A percentile compares a stretch with the other conserved stretches of the same genome.
Conservation (phyloP, 257 asterid genomes). For the Scutellaria baicalensis region DNA sequence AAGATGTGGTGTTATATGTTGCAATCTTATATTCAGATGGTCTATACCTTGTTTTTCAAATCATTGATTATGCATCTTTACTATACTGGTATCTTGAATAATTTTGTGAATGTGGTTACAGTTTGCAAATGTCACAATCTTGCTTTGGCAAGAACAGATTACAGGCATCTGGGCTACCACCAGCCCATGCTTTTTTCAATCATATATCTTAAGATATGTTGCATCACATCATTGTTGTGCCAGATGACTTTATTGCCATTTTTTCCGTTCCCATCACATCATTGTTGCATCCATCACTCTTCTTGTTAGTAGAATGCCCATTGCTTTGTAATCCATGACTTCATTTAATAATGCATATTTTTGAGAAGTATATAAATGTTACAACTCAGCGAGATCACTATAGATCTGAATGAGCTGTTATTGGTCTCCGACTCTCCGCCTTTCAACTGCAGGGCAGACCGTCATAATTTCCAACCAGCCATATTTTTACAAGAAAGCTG, state of each 20-base stretch:
- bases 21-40: neutral
- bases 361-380: neutral
- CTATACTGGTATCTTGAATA: neutral
- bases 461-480: slow-evolving; percentile 94
- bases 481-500: slow-evolving; percentile 87
- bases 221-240: neutral
- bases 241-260: neutral
- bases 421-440: neutral
- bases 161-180: neutral
- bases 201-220: neutral
- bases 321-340: neutral
- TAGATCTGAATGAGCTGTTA: slow-evolving; percentile 11
- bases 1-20: neutral
- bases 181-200: neutral
- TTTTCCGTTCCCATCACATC: too few species aligned
- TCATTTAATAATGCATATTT: neutral
- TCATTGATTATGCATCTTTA: neutral
- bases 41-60: neutral
- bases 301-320: neutral
- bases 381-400: neutral
- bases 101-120: neutral
- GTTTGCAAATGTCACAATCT: neutral
- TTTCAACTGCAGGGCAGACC: slow-evolving; percentile 64
- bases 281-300: too few species aligned
- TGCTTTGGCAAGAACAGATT: neutral